Evolutionary conservation across 441 rosid species (phyloP), one percentile per base, ranked within the genome.

Genomic region (Jatropha multifida): DNA sequence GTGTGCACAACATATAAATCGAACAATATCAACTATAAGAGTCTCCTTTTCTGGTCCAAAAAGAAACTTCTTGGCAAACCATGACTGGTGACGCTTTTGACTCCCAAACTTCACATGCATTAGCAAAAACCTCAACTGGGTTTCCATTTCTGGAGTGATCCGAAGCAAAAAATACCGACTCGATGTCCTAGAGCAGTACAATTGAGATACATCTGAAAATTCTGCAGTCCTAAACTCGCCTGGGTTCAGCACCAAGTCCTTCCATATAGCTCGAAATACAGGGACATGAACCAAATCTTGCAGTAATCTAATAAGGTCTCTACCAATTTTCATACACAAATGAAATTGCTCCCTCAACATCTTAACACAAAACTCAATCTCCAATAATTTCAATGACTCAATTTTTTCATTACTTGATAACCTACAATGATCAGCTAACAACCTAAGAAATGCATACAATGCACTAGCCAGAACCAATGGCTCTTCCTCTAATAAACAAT

Each of bases 271-370:
- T 72, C 77, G 77, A 61, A 95, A 88, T 56, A 75, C 91, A 2
- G 91, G 90, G 26, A 95, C 89, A 78, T 95, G 94, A 85, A 85
- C 81, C 76, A 95, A 70, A 65, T 95, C 97, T 67, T 90, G 99
- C 40, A 93, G 79, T 70, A 95, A 75, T 79, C 95, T 75, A 49
- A 89, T 52, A 67, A 93, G 87, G 77, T 93, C 98, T 78, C 98
- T 87, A 65, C 98, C 99, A 7, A 90, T 83, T 81, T 86, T 87
- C 80, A 90, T 79, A 79, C 92, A 81, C 78, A 89, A 81, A 77
- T 72, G 78, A 74, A 90, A 74, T 67, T 90, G 87, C 81, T 85
- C 91, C 76, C 89, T 93, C 83, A 92, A 83, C 95, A 95, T 87
- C 83, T 83, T 93, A n/a, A 90, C 78, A 81, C 98, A 93, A 82